Conservation (phyloP, 768 basidiomycete species). For the Lactarius deliciosus region DNA sequence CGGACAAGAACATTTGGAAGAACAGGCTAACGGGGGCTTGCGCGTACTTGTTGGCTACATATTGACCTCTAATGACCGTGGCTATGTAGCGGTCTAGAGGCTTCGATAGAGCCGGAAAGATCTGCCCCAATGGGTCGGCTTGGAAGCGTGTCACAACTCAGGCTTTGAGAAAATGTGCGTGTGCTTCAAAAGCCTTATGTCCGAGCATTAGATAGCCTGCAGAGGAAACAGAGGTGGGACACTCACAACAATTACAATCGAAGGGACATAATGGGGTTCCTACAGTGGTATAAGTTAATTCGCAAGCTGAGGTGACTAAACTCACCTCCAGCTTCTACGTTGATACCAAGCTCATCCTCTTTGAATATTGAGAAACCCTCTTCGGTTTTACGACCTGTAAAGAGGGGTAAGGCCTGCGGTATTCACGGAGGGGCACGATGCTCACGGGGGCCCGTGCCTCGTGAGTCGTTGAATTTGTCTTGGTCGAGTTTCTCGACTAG, state of each 20-base stretch:
- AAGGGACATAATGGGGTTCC: conserved; percentile 86
- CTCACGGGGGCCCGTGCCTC: conserved; percentile 70
- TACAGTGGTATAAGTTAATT: conserved; percentile 37
- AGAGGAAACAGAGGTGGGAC: neutral
- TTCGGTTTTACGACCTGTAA: conserved; percentile 68
- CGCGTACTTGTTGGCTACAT: conserved; percentile 29
- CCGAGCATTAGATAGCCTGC: neutral
- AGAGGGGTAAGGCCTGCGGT: conserved; percentile 14
- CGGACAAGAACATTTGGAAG: conserved; percentile 23
- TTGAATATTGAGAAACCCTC: conserved; percentile 81
- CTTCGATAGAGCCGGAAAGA: conserved; percentile 36
- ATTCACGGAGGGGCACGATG: conserved; percentile 26
- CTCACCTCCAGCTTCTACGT: conserved; percentile 69
- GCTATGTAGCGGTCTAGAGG: conserved; percentile 30
- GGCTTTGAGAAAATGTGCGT: neutral
- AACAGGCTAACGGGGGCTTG: conserved; percentile 16
- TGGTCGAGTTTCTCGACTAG: conserved; percentile 37
- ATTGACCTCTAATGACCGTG: conserved; percentile 37
- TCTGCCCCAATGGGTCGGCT: neutral
- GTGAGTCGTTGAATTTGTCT: conserved; percentile 67
- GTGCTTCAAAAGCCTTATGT: conserved; percentile 29
- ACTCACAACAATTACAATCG: conserved; percentile 85
- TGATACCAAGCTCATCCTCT: conserved; percentile 78
- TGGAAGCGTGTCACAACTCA: neutral
- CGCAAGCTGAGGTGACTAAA: conserved; percentile 21